phyloP scores from a whole-genome alignment of 1,139 yeast genomes.

The Hyphopichia buzzinii region DNA sequence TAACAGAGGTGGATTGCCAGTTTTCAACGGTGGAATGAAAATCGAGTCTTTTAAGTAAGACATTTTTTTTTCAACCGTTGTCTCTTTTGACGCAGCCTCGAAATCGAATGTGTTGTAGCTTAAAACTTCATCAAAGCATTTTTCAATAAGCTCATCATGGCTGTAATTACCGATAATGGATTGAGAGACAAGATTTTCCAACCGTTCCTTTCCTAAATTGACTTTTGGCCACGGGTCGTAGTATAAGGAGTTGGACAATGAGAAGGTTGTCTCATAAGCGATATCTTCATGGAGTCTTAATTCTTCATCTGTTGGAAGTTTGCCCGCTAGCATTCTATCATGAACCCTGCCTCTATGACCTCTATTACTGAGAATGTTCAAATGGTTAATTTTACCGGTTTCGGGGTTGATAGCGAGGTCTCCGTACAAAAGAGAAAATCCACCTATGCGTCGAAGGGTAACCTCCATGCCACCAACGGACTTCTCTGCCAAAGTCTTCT shows the following conservation, averaged over 20 bases:
- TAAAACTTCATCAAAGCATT: constrained; percentile 52
- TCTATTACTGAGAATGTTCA: constrained; percentile 52
- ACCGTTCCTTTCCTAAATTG: constrained; percentile 43
- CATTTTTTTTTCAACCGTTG: constrained; percentile 29
- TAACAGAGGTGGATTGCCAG: constrained; percentile 12
- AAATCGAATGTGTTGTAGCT: constrained; percentile 43
- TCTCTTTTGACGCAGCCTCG: constrained; percentile 17
- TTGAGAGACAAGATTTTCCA: constrained; percentile 37
- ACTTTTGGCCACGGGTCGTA: constrained; percentile 77
- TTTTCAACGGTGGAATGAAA: constrained; percentile 64
- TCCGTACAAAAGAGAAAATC: constrained; percentile 82
- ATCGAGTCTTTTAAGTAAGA: constrained; percentile 57
- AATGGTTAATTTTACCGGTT: constrained; percentile 28
- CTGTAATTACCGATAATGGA: constrained; percentile 20
- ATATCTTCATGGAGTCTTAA: constrained; percentile 13
- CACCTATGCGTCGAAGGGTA: constrained; percentile 60
- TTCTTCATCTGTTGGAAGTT: constrained; percentile 8
- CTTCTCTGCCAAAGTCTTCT: constrained; percentile 23
- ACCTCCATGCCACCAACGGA: constrained; percentile 11
- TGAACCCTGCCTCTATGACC: constrained; percentile 39
- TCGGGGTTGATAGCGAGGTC: constrained; percentile 29
- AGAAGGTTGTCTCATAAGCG: constrained; percentile 33
- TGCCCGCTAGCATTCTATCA: constrained; percentile 4
- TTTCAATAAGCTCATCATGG: constrained; percentile 46
- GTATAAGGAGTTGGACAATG: constrained; percentile 63